phyloP scores from a whole-genome alignment of 2,329 filamentous ascomycete species.

The Talaromyces sp. region DNA sequence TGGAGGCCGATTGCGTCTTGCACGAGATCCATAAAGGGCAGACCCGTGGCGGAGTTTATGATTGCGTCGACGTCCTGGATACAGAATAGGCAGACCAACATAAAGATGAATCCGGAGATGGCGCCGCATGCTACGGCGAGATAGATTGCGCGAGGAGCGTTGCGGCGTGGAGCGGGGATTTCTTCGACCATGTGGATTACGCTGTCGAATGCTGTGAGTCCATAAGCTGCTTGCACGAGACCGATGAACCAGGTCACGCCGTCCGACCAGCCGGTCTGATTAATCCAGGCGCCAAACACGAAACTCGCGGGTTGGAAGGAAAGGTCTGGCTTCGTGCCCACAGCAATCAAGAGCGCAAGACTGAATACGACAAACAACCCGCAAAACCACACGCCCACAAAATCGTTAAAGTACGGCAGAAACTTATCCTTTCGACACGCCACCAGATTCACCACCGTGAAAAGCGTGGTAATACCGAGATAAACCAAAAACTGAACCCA shows the following conservation, averaged over 20 bases:
- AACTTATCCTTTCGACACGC: slow-evolving; percentile 52
- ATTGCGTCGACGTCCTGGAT: slow-evolving; percentile 50
- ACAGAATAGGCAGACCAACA: slow-evolving; percentile 58
- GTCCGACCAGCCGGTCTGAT: slow-evolving; percentile 54
- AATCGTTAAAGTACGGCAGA: slow-evolving; percentile 57
- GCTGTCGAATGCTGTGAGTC: slow-evolving; percentile 58
- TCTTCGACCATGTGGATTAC: slow-evolving; percentile 57
- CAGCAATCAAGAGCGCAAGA: slow-evolving; percentile 53
- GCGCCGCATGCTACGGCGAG: slow-evolving; percentile 53
- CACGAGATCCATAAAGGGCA: slow-evolving; percentile 62
- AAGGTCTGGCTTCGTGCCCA: slow-evolving; percentile 48
- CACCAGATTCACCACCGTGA: slow-evolving; percentile 54
- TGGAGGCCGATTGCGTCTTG: slow-evolving; percentile 53
- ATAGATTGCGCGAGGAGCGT: slow-evolving; percentile 54
- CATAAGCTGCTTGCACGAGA: slow-evolving; percentile 58
- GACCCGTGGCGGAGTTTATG: slow-evolving; percentile 49
- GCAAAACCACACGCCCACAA: slow-evolving; percentile 55
- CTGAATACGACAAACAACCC: slow-evolving; percentile 54
- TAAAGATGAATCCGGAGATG: slow-evolving; percentile 55
- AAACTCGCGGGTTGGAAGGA: slow-evolving; percentile 52
- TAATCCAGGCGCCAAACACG: slow-evolving; percentile 55
- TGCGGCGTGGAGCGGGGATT: slow-evolving; percentile 48
- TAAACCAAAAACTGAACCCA: slow-evolving; percentile 60
- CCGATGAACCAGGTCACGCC: slow-evolving; percentile 60
- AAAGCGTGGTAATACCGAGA: slow-evolving; percentile 48